Evolutionary conservation across 805 yeast genomes (phyloP), one percentile per base, ranked within the genome.

Genomic region (Pichia nakasei): DNA sequence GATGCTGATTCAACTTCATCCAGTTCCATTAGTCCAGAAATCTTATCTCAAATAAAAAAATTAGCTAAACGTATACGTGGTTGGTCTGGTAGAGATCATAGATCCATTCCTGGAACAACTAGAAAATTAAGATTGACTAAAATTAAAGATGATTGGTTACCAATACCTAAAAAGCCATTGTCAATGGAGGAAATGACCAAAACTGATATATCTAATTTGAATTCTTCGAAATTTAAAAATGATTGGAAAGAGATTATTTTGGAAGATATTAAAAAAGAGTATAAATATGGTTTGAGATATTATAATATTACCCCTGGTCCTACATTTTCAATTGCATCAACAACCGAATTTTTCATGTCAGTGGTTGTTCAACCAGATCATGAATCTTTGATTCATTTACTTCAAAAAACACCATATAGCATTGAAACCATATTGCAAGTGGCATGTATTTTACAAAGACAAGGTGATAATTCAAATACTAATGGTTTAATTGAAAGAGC

Each of bases 11-110:
- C 84, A 1, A 76, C 86, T n/a, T 74, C 88, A 0, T 78, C 89
- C 0, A 67, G 80, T 2, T 76, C 81, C 31, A 73, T 78, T 0
- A 73, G 84, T 0, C 91, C 89, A 0, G 88, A 82, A 48, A 73
- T 77, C 18, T 60, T 83, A 45, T 75, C 70, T 41, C 85, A 80
- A 54, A 75, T 82, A 51, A 81, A 77, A 52, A 70, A 71, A 61
- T 49, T 72, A 63, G 71, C 76, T 8, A 67, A 72, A 43, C 58
- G 73, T n/a, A 77, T 85, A 1, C 70, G 85, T 53, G 88, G 87
- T 21, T 86, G 95, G 95, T 83, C 87, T 37, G 95, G 95, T 0
- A 74, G 76, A 49, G 94, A 85, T 54, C 76, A 80, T 48, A 63
- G 82, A 39, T 65, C 77, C 6, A 75, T 85, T 3, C 96, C 96